Percentiles rank a stretch among this genome's conserved stretches.
Conservation (phyloP, 768 basidiomycete species). For the Pleurotus sapidus region DNA sequence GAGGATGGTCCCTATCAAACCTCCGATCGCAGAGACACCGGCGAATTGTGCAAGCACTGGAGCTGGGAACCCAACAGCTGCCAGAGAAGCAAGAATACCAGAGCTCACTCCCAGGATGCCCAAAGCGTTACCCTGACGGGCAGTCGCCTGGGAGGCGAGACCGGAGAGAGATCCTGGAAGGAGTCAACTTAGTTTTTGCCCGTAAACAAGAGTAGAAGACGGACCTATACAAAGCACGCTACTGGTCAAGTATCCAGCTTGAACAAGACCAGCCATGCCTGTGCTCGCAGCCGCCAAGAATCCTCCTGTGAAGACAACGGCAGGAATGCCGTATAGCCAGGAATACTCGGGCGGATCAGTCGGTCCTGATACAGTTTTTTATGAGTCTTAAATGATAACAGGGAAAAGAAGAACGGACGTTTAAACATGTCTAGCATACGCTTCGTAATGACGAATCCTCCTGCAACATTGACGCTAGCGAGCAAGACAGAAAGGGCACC, state of each 20-base stretch:
- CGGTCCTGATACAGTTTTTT: conserved; percentile 45
- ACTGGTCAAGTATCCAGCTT: conserved; percentile 84
- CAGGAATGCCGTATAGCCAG: conserved; percentile 80
- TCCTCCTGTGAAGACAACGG: conserved; percentile 78
- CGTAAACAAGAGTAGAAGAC: neutral
- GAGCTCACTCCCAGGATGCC: conserved; percentile 83
- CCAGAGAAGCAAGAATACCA: conserved; percentile 77
- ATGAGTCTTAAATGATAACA: conserved; percentile 1
- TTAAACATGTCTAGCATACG: conserved; percentile 95
- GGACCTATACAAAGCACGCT: conserved; percentile 84
- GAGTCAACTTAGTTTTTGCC: neutral
- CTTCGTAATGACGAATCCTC: conserved; percentile 87
- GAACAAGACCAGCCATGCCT: conserved; percentile 82
- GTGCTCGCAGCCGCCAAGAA: conserved; percentile 81
- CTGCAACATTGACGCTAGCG: conserved; percentile 85
- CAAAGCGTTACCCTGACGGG: conserved; percentile 85
- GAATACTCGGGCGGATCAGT: conserved; percentile 88
- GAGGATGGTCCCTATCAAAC: conserved; percentile 63
- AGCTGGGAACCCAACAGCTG: conserved; percentile 79
- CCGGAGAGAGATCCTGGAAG: conserved; percentile 72
- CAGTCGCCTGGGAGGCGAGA: conserved; percentile 75
- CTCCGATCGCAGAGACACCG: conserved; percentile 73
- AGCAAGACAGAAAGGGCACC: conserved; percentile 84
- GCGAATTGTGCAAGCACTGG: conserved; percentile 78
- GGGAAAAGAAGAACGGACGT: conserved; percentile 38